These are phyloP conservation scores for Yamadazyma sp. DNA, from an alignment of 805 yeast genomes.

Conservation along the genomic window DNA sequence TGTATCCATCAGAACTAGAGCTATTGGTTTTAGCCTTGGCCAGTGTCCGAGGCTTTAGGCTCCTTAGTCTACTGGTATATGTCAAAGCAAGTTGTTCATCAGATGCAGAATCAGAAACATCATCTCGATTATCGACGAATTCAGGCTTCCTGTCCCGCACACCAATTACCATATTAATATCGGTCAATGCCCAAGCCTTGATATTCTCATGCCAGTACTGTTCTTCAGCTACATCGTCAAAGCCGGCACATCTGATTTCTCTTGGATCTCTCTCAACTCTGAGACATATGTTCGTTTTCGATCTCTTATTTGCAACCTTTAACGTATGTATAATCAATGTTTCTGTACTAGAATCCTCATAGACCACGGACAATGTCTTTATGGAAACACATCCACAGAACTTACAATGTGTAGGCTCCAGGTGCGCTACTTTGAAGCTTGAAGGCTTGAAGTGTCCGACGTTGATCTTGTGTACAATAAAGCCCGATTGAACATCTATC, in stretches of 20 bases:
- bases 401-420: conserved; percentile 83
- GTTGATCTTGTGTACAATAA: conserved; percentile 56
- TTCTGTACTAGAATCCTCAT: conserved; percentile 57
- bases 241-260: conserved; percentile 86
- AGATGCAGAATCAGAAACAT: conserved; percentile 16
- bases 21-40: not conserved
- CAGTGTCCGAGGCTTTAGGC: not conserved
- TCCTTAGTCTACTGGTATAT: not conserved
- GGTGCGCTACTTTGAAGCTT: conserved; percentile 69
- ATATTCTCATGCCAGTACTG: conserved; percentile 64
- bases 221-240: conserved; percentile 69
- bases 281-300: conserved; percentile 77
- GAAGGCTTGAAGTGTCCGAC: conserved; percentile 64
- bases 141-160: conserved; percentile 21
- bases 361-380: conserved; percentile 67
- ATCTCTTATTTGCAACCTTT: conserved; percentile 61
- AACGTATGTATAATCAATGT: conserved; percentile 72
- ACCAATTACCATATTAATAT: conserved; percentile 75
- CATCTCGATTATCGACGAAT: not conserved
- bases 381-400: conserved; percentile 90
- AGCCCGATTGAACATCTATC: conserved; percentile 78
- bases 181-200: conserved; percentile 80
- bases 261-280: conserved; percentile 92
- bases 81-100: not conserved
- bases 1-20: not conserved